A percentile compares a stretch with the other conserved stretches of the same genome.
Evolutionary conservation across 345 rosid genomes (phyloP).

Genomic region (Eucalyptus decipiens): DNA sequence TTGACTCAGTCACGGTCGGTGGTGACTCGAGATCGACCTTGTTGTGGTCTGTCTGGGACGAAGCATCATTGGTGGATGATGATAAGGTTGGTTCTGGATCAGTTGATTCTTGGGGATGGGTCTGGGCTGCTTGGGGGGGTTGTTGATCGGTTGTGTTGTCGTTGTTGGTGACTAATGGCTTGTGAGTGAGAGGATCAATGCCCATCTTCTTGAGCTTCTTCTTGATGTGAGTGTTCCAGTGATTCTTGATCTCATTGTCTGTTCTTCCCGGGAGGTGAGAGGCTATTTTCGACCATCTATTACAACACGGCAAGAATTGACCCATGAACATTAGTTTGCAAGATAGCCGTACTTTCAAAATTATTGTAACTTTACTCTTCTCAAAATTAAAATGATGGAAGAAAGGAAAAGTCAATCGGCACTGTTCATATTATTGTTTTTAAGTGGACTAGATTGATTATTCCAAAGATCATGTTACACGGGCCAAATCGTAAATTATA

Average conservation of each 20-base stretch:
- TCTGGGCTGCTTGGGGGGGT: not conserved
- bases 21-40: not conserved
- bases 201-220: conserved; percentile 89
- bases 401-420: not conserved
- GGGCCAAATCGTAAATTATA: not conserved
- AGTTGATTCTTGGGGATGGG: not conserved
- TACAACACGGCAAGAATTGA: not conserved
- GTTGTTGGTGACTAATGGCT: conserved; percentile 32
- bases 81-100: not conserved
- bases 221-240: conserved; percentile 97
- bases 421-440: not conserved
- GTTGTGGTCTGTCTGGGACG: not conserved
- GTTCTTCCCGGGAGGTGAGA: conserved; percentile 95
- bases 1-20: not conserved
- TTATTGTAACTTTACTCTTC: not conserved
- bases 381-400: not conserved
- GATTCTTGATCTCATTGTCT: conserved; percentile 94
- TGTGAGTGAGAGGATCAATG: conserved; percentile 85
- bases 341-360: not conserved
- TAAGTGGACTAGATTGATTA: not conserved
- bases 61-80: not conserved
- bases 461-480: not conserved
- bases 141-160: conserved; percentile 1
- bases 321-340: not conserved
- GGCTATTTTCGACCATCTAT: conserved; percentile 97